Percentiles rank a stretch among this genome's conserved stretches.
phyloP scores from a whole-genome alignment of 768 basidiomycete species.

The Pulveroboletus sp. region DNA sequence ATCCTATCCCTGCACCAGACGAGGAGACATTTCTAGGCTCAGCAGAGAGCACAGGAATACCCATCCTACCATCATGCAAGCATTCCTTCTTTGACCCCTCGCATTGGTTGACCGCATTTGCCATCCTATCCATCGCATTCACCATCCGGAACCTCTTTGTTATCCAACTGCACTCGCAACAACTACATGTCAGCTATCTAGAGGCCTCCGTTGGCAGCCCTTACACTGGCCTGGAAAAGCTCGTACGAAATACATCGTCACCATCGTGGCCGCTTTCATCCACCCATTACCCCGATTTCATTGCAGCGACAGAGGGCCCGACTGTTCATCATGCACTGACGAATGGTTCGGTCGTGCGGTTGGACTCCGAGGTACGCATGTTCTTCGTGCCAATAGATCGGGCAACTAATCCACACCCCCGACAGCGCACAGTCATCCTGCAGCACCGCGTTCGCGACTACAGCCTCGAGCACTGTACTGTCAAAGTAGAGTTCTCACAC shows the following conservation, averaged over 20 bases:
- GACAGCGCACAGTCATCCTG: slow-evolving; percentile 15
- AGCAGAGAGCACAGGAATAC: background rate
- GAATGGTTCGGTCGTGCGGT: slow-evolving; percentile 19
- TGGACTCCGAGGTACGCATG: slow-evolving; percentile 15
- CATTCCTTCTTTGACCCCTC: slow-evolving; percentile 6
- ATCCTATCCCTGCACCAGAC: slow-evolving; percentile 10
- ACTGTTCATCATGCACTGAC: slow-evolving; percentile 8
- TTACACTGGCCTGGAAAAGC: slow-evolving; percentile 21
- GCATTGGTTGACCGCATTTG: slow-evolving; percentile 17
- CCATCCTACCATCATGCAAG: background rate
- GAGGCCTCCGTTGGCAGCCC: slow-evolving; percentile 16
- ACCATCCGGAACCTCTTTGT: slow-evolving; percentile 21
- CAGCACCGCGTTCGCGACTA: slow-evolving; percentile 24
- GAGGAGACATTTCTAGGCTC: slow-evolving; percentile 13
- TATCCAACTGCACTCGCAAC: slow-evolving; percentile 8
- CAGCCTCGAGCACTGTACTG: slow-evolving; percentile 19
- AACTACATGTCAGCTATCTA: background rate
- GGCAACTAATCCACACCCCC: background rate
- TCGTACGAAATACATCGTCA: slow-evolving; percentile 25
- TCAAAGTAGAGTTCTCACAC: slow-evolving; percentile 10
- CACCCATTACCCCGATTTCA: slow-evolving; percentile 20
- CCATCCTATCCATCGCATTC: slow-evolving; percentile 14
- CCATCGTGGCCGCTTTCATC: slow-evolving; percentile 24
- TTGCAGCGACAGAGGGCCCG: slow-evolving; percentile 10
- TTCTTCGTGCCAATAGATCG: background rate